Percentiles rank a stretch among this genome's conserved stretches.
Evolutionary conservation across 306 rosid species (phyloP).

Genomic region (Cicer judaicum): DNA sequence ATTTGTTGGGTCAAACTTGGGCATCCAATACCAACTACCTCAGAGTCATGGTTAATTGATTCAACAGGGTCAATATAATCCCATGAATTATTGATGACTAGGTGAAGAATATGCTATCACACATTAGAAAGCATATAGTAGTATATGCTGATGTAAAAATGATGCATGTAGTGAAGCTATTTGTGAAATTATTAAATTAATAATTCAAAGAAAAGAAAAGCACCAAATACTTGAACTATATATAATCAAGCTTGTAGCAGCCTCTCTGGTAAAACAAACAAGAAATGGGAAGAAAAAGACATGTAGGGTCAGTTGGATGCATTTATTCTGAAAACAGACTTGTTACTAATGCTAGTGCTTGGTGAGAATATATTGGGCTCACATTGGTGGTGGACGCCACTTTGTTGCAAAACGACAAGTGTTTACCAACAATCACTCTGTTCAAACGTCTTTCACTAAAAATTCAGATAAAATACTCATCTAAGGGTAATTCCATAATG

Average conservation of each 20-base stretch:
- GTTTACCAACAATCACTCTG: conserved; percentile 27
- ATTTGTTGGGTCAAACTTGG: conserved; percentile 14
- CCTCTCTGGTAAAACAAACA: not conserved
- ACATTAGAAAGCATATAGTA: not conserved
- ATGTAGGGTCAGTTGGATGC: conserved; percentile 35
- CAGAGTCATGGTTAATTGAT: no score
- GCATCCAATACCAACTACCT: not conserved
- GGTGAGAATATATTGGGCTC: conserved; percentile 32
- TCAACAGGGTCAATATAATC: no score
- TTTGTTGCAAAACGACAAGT: conserved; percentile 43
- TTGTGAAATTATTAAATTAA: not conserved
- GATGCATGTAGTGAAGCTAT: not conserved
- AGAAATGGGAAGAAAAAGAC: not conserved
- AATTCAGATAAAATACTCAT: conserved; percentile 22
- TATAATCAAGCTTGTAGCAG: conserved; percentile 4
- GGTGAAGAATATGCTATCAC: conserved; percentile 25
- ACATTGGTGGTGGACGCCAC: conserved; percentile 35
- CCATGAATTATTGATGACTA: conserved; percentile 19
- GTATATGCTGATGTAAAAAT: not conserved
- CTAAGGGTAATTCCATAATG: not conserved
- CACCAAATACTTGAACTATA: not conserved
- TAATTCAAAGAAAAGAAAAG: not conserved
- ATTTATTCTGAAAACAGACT: conserved; percentile 36
- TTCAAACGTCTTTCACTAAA: conserved; percentile 21
- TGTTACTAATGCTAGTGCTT: conserved; percentile 23